phyloP scores from a whole-genome alignment of 257 asterid species.

The Solanum bulbocastanum region DNA sequence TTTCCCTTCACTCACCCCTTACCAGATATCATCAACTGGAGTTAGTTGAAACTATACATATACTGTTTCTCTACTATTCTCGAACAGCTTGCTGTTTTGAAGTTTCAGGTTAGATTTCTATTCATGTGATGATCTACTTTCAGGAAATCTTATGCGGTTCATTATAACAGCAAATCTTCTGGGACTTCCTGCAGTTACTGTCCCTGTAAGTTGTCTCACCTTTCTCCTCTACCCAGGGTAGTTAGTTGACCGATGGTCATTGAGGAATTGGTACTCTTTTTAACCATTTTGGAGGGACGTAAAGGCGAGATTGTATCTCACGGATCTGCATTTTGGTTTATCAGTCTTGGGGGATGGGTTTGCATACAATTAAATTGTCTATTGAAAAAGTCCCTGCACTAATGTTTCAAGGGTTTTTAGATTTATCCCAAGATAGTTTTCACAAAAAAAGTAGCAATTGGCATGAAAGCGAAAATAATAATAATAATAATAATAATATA shows the following conservation, averaged over 20 bases:
- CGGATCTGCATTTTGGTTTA: background rate
- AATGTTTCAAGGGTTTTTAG: background rate
- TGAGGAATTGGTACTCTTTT: background rate
- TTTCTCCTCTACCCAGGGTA: background rate
- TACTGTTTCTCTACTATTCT: background rate
- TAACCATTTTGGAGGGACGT: background rate
- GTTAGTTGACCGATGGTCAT: background rate
- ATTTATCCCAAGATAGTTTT: background rate
- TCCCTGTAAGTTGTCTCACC: conserved; percentile 58
- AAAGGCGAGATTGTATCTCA: background rate
- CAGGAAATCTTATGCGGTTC: conserved; percentile 89
- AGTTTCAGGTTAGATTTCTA: background rate
- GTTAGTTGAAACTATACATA: background rate
- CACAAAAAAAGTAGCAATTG: background rate
- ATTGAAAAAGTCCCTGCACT: background rate
- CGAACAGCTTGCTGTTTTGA: background rate
- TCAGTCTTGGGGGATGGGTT: background rate
- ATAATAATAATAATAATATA: background rate
- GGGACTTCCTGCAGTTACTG: conserved; percentile 90
- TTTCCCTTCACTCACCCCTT: background rate
- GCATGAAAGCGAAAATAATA: background rate
- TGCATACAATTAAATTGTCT: background rate
- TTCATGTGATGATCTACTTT: background rate
- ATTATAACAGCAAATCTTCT: conserved; percentile 72
- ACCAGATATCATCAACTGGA: background rate